These are phyloP conservation scores for Oidiodendron maius DNA, from an alignment of 495 filamentous ascomycete species.

Conservation along the genomic window DNA sequence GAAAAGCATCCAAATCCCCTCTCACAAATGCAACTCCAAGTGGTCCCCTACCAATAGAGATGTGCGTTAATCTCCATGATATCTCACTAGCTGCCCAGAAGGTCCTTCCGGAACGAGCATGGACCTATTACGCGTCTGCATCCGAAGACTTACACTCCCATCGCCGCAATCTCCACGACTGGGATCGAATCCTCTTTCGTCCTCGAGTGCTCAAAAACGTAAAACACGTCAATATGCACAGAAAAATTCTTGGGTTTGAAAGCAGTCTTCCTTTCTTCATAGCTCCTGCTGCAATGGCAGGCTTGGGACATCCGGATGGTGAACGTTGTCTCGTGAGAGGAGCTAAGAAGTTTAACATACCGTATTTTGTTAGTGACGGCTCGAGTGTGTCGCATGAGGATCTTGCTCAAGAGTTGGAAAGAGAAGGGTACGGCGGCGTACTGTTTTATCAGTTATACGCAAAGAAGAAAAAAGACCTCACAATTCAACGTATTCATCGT, in stretches of 20 bases:
- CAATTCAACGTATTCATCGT: neutral
- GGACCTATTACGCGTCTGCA: neutral
- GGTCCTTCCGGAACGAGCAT: neutral
- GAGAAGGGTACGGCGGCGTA: neutral
- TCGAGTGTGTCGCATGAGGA: neutral
- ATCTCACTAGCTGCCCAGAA: neutral
- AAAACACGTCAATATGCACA: conserved; percentile 15
- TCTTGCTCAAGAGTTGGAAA: neutral
- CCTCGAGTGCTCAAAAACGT: neutral
- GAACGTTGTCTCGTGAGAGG: conserved; percentile 36
- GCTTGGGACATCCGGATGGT: conserved; percentile 39
- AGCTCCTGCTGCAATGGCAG: conserved; percentile 45
- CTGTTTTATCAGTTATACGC: neutral
- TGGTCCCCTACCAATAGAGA: neutral
- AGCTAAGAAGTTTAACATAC: conserved; percentile 25
- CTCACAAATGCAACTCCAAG: too few relatives aligned
- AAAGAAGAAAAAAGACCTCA: neutral
- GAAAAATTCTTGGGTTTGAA: conserved; percentile 51
- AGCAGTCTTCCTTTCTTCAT: conserved; percentile 50
- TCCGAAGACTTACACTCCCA: neutral
- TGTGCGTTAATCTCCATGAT: neutral
- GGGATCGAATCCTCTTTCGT: neutral
- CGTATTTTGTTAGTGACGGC: conserved; percentile 33
- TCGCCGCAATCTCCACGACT: neutral
- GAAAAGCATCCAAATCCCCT: too few relatives aligned